These are phyloP conservation scores for Tulasnella sp. DNA, from an alignment of 768 basidiomycete genomes.

Conservation along the genomic window DNA sequence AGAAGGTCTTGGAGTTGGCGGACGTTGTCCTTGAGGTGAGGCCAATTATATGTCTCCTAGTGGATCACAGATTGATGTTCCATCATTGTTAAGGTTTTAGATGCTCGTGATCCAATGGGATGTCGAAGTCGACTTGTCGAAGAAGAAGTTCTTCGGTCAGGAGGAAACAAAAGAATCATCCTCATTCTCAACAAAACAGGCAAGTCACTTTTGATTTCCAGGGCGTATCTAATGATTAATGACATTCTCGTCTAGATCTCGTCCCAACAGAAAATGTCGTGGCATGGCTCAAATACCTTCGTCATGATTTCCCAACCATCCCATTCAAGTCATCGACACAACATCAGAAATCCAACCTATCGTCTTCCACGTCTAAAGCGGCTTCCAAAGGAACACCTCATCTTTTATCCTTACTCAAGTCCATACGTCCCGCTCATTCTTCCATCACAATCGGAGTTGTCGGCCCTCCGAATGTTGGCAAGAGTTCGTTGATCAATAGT, in stretches of 20 bases:
- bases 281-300: conserved; percentile 80
- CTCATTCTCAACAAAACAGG: conserved; percentile 97
- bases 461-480: conserved; percentile 95
- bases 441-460: conserved; percentile 75
- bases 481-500: conserved; percentile 88
- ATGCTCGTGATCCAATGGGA: conserved; percentile 91
- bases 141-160: conserved; percentile 72
- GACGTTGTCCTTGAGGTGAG: conserved; percentile 65
- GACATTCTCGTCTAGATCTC: conserved; percentile 45
- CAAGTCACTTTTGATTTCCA: conserved; percentile 28
- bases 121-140: conserved; percentile 86
- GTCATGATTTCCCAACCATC: conserved; percentile 82
- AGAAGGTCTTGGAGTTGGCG: conserved; percentile 80
- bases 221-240: background rate
- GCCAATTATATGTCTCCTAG: background rate
- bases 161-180: conserved; percentile 83
- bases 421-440: conserved; percentile 31
- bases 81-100: conserved; percentile 39
- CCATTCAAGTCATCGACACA: conserved; percentile 79
- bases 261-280: conserved; percentile 81
- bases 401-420: conserved; percentile 75
- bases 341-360: conserved; percentile 67
- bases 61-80: background rate
- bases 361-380: conserved; percentile 31
- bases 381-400: conserved; percentile 35